Evolutionary conservation across 176 grass and related monocot genomes (phyloP).

Genomic region (Pharus latifolius): DNA sequence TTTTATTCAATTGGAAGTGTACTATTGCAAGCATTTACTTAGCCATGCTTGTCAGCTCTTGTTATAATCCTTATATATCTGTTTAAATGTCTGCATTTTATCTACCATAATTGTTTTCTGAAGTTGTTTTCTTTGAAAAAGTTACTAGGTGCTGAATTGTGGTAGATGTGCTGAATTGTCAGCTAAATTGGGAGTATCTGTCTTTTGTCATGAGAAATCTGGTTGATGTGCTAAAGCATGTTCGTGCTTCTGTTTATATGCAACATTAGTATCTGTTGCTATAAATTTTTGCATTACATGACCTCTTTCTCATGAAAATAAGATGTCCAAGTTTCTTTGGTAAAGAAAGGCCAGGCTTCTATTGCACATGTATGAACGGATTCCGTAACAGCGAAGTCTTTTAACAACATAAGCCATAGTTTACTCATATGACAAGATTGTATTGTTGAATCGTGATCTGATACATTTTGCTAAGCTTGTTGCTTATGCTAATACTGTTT

Average conservation of each 20-base stretch:
- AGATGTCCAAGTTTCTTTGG: too few relatives aligned
- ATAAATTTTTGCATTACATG: not conserved
- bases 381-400: too few relatives aligned
- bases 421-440: too few relatives aligned
- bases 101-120: not conserved
- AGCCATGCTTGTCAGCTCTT: not conserved
- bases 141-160: not conserved
- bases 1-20: not conserved
- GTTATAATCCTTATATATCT: not conserved
- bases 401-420: too few relatives aligned
- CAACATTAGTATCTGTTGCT: not conserved
- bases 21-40: not conserved
- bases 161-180: not conserved
- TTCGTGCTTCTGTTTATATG: not conserved
- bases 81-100: not conserved
- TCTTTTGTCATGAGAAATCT: not conserved
- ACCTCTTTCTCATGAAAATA: too few relatives aligned
- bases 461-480: slow-evolving; percentile 26
- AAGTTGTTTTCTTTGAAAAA: not conserved
- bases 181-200: too few relatives aligned
- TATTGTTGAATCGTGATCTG: too few relatives aligned
- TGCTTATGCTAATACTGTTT: slow-evolving; percentile 21
- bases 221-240: not conserved
- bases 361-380: too few relatives aligned
- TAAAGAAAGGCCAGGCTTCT: not conserved